Evolutionary conservation across 176 grass and related monocot genomes (phyloP), one percentile per base, ranked within the genome.

Genomic region (Melocanna baccifera): DNA sequence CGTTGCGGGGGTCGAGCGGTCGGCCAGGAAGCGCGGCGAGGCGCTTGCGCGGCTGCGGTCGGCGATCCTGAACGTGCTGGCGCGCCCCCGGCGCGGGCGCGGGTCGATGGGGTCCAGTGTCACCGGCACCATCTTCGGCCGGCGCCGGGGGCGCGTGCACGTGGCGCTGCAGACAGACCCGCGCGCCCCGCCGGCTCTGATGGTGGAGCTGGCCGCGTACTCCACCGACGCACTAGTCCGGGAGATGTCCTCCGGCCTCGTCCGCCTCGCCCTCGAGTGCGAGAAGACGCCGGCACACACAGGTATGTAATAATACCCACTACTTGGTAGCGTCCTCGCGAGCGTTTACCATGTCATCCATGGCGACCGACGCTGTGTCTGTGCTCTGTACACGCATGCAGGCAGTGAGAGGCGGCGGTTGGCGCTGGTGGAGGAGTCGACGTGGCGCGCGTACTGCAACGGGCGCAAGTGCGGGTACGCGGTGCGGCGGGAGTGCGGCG

Each of bases 211-310:
- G 12, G 77, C 86, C 40, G 91, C 88, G 16, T 88, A 83, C 73
- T 85, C 87, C 37, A 97, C 94, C 20, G 89, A 73, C 83, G 85
- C 90, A 5, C 94, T 97, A 51, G 94, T 97, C 61, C 67, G 86
- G 52, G 94, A 97, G 92, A 97, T 97, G 94, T 81, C 94, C 20
- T 97, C 94, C 8, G 94, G 94, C 22, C 92, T 94, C 53, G 94
- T 94, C 23, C 82, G 94, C 45, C 88, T 97, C 67, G 92, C 94
- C 4, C 90, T 97, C 36, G 92, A 94, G 83, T 97, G 94, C 83
- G 88, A 94, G 55, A 82, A 78, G 58, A 9, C 62, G 20, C 13
- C 72, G 0, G 23, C 47, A 6, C 65, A 77, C 73, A 55, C 69
- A 48, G 67, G 61, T 36, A 4, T 4, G 34, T 65, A 22, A 81